Percentiles rank a stretch among this genome's conserved stretches.
These are phyloP conservation scores for Tubosaeta sp. DNA, from an alignment of 768 basidiomycete species.

Conservation along the genomic window DNA sequence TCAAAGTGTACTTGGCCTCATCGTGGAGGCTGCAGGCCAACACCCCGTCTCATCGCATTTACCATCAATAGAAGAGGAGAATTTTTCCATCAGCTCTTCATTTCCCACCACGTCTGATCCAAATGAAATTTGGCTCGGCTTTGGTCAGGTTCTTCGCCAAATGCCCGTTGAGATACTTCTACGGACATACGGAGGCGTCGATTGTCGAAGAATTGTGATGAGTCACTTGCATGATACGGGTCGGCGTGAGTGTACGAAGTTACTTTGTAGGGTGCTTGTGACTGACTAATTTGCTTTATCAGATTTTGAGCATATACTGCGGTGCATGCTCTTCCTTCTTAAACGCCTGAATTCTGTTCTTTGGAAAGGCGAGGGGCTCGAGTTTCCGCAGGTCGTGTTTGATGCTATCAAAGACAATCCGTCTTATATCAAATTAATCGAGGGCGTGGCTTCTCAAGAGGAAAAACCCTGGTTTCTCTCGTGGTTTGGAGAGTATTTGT, in stretches of 20 bases:
- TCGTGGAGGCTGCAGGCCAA: constrained; percentile 12
- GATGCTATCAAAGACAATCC: constrained; percentile 81
- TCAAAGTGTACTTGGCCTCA: constrained; percentile 32
- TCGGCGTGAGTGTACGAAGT: constrained; percentile 45
- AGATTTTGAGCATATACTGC: constrained; percentile 62
- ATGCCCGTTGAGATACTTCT: constrained; percentile 46
- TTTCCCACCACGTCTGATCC: constrained; percentile 36
- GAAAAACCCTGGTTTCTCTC: constrained; percentile 48
- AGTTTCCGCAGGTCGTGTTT: constrained; percentile 75
- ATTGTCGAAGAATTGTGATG: constrained; percentile 52
- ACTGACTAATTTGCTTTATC: constrained; percentile 8
- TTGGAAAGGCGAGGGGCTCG: constrained; percentile 68
- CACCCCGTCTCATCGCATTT: background rate
- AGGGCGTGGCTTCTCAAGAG: constrained; percentile 27
- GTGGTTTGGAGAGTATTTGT: constrained; percentile 65
- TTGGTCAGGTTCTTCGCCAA: constrained; percentile 44
- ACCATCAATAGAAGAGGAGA: constrained; percentile 4
- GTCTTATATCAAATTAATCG: constrained; percentile 45
- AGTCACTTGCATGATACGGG: constrained; percentile 59
- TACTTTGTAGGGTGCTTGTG: constrained; percentile 2
- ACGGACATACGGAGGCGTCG: constrained; percentile 32
- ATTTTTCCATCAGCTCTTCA: constrained; percentile 1
- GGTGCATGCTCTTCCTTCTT: constrained; percentile 56
- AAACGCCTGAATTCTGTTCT: constrained; percentile 50
- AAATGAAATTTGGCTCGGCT: constrained; percentile 50